Base-by-base conservation (phyloP, 805 yeast species). In the Maudiozyma saulgeensis region DNA sequence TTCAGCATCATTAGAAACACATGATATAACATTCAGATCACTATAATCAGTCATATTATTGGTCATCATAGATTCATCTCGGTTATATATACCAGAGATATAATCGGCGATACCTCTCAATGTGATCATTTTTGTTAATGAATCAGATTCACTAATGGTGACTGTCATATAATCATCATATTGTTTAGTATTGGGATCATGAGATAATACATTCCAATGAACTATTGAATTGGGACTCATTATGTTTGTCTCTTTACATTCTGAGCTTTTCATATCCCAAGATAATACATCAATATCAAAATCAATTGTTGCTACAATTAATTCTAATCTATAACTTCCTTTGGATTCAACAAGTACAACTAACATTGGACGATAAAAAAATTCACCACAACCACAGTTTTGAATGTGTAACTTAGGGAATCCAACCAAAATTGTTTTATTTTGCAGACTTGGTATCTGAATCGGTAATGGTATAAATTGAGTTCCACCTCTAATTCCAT, bases 71-170 rank as follows among this genome's bases (percentile, higher is more conserved):
- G 23, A 21, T 21, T 21, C 23, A 21, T 4, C 23, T 21, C 23
- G 23, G 23, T 21, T 41, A 52, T 68, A 69, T 41, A 68, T 53
- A 5, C 67, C 69, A 23, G 64, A 48, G 8, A 71, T 56, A 57
- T 67, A 71, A 52, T 68, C 63, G 18, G 71, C 46, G 4, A 73
- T 59, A 48, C 74, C 74, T 40, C 57, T 63, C 38, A 73, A 46
- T 40, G 66, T 61, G 13, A 71, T 54, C 6, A 69, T 51, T 50
- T 67, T 64, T 26, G 70, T 67, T 46, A 63, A 66, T 6, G 62
- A 44, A 51, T 71, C 75, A 0, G 74, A 62, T 51, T 72, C 74
- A 50, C 72, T 69, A 18, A 71, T 41, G 0, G 72, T 62, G 21
- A 73, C 52, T 2, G 67, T 70, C 69, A 73, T 51, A 48, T 67